Conservation (phyloP, 2,329 filamentous ascomycete genomes). For the Diaporthe vaccinii region DNA sequence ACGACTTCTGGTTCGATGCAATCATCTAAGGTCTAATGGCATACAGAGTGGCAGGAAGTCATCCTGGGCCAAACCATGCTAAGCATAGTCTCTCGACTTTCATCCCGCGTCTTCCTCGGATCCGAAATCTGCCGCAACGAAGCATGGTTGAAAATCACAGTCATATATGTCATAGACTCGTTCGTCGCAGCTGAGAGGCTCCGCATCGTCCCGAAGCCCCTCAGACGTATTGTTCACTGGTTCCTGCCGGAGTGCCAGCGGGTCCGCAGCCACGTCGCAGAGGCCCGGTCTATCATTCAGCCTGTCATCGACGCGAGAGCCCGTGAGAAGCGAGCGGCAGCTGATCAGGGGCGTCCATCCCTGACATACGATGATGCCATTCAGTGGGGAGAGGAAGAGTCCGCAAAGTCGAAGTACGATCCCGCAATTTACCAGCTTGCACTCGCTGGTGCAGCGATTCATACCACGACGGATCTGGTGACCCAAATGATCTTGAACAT, state of each 20-base stretch:
- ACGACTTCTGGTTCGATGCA: not conserved
- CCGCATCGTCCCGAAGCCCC: not conserved
- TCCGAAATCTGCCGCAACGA: conserved; percentile 1
- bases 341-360: not conserved
- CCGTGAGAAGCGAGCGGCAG: not conserved
- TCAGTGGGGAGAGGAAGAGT: not conserved
- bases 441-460: conserved; percentile 4
- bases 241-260: not conserved
- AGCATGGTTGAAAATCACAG: not conserved
- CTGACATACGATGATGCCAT: not conserved
- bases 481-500: not conserved
- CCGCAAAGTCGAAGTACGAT: not conserved
- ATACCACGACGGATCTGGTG: not conserved
- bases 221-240: not conserved
- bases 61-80: not conserved
- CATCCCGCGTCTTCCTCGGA: not conserved
- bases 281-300: not conserved
- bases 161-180: not conserved
- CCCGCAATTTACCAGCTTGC: not conserved
- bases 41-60: not conserved
- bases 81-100: not conserved
- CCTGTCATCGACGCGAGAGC: not conserved
- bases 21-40: not conserved
- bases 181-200: not conserved
- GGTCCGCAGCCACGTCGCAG: not conserved